Percentiles rank a stretch among this genome's conserved stretches.
Conservation (phyloP, 805 yeast species). For the Wickerhamomyces queroliae region DNA sequence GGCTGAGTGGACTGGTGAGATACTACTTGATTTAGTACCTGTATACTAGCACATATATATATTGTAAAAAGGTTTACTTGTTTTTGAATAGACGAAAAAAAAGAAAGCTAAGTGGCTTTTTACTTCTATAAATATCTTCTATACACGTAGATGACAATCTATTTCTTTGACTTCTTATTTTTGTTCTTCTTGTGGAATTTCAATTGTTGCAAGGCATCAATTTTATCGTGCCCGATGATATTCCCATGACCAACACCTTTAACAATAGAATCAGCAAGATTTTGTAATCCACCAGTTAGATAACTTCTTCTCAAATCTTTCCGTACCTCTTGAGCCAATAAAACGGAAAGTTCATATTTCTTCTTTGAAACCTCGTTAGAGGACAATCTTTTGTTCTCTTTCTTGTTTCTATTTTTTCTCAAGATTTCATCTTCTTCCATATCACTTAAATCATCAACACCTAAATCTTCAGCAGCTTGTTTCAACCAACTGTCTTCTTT, state of each 20-base stretch:
- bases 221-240: slow-evolving; percentile 64
- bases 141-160: too few relatives aligned
- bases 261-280: slow-evolving; percentile 71
- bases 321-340: slow-evolving; percentile 50
- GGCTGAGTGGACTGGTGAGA: too few relatives aligned
- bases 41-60: too few relatives aligned
- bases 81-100: too few relatives aligned
- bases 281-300: slow-evolving; percentile 71
- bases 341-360: slow-evolving; percentile 45
- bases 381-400: slow-evolving; percentile 44
- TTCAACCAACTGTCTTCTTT: slow-evolving; percentile 79
- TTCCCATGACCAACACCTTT: slow-evolving; percentile 60
- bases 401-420: slow-evolving; percentile 55
- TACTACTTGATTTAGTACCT: too few relatives aligned
- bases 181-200: slow-evolving; percentile 16
- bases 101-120: too few relatives aligned
- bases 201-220: slow-evolving; percentile 63
- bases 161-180: slow-evolving; percentile 9
- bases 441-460: slow-evolving; percentile 63
- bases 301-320: slow-evolving; percentile 65
- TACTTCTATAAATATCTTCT: too few relatives aligned
- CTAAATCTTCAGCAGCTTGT: slow-evolving; percentile 91
- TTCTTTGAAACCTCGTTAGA: slow-evolving; percentile 41
- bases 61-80: neutral
- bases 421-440: slow-evolving; percentile 67